Base-by-base conservation (phyloP, 352 stramenopile species). In the Pythium phragmitis region DNA sequence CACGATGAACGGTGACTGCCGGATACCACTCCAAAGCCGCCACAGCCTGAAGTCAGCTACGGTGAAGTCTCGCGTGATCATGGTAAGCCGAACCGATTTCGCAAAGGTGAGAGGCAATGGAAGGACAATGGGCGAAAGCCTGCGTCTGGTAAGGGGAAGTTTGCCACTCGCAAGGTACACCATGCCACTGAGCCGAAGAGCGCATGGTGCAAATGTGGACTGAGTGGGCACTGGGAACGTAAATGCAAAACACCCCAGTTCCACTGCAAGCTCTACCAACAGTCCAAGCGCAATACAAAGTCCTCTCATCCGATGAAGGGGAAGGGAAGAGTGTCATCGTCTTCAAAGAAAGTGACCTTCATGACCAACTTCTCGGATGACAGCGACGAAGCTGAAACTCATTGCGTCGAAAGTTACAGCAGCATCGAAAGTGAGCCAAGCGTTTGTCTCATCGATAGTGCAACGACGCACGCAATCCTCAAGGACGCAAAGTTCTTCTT, bases 321-420 rank as follows among this genome's bases (percentile, higher is more conserved):
- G 8, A 58, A 58, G 36, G 41, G 30, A 26, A 49, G 42, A 49
- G 42, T 49, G 7, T 49, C 42, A 49, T 49, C 42, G 42, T 26
- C 43, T 23, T 19, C 41, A n/a, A 57, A 45, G 46, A 67, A 60
- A 30, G 51, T 42, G 6, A 47, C 59, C 5, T 63, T 68, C 36
- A 68, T 68, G 61, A 62, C 53, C 2, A 17, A 62, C 28, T 58
- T 62, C 33, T 68, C 61, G 5, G 53, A 68, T 28, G 61, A 68
- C 36, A 63, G 61, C 33, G 53, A 58, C 33, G 61, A 63, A 4
- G 9, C 19, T 16, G 61, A 63, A 45, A n/a, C 53, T 8, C 30
- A 68, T 39, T 63, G 61, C 23, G 46, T 63, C 17, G 61, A 68
- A 30, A 53, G 12, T 23, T 53, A 59, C 36, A 23, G 13, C 13